Evolutionary conservation across 371 early-diverging fungal species (phyloP).

Genomic region (Circinella minor): DNA sequence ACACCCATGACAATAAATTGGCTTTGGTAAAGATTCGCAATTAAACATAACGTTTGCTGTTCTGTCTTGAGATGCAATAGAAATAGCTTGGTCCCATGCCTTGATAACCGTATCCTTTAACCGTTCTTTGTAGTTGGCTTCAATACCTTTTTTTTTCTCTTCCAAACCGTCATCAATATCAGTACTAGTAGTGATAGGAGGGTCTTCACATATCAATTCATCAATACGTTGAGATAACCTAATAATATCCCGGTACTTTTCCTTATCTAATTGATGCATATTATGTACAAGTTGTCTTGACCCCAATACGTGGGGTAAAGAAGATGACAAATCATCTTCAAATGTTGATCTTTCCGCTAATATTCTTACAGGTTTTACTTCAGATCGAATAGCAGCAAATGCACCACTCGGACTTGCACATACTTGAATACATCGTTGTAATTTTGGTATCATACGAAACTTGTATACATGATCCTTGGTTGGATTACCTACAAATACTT

Average conservation of each 20-base stretch:
- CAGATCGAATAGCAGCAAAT: conserved; percentile 64
- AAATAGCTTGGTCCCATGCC: conserved; percentile 23
- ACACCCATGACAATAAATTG: conserved; percentile 54
- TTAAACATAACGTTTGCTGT: conserved; percentile 50
- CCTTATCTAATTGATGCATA: not conserved
- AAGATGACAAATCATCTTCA: conserved; percentile 32
- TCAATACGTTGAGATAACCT: not conserved
- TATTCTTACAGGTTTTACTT: conserved; percentile 17
- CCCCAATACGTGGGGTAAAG: conserved; percentile 40
- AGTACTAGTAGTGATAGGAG: not conserved
- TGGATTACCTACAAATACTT: conserved; percentile 54
- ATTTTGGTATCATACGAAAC: conserved; percentile 44
- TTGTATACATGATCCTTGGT: conserved; percentile 26
- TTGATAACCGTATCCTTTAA: conserved; percentile 9
- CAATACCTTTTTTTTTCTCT: not conserved
- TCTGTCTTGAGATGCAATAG: conserved; percentile 15
- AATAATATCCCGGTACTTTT: conserved; percentile 10
- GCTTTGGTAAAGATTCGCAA: conserved; percentile 23
- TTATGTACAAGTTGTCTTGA: conserved; percentile 6
- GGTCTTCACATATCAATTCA: not conserved
- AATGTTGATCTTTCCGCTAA: conserved; percentile 31
- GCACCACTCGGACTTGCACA: conserved; percentile 63
- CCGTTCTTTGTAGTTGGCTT: conserved; percentile 9
- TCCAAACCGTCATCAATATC: not conserved
- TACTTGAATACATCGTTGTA: conserved; percentile 59